A percentile compares a stretch with the other conserved stretches of the same genome.
These are phyloP conservation scores for Tardiomyces blankii DNA, from an alignment of 1,139 yeast genomes.

Conservation along the genomic window DNA sequence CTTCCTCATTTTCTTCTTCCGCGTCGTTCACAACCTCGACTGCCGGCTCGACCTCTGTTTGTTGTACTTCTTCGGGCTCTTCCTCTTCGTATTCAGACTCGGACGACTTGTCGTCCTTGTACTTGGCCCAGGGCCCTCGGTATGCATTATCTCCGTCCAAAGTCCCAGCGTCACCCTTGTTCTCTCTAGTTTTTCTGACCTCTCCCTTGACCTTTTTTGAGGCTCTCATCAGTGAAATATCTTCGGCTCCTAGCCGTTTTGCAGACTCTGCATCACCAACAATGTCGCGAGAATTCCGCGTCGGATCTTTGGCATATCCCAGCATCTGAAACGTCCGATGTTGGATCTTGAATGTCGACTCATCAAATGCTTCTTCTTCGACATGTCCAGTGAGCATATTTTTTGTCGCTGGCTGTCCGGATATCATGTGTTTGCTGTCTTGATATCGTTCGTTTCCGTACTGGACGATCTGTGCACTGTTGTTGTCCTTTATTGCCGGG, in stretches of 20 bases:
- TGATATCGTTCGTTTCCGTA: slow-evolving; percentile 6
- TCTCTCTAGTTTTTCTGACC: slow-evolving; percentile 23
- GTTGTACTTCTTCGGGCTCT: slow-evolving; percentile 8
- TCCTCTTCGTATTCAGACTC: slow-evolving; percentile 1
- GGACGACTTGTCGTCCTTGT: slow-evolving; percentile 3
- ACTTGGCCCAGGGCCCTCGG: slow-evolving; percentile 49
- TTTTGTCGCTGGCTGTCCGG: slow-evolving; percentile 5
- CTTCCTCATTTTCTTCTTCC: not conserved
- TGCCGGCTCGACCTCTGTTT: not conserved
- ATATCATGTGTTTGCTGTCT: slow-evolving; percentile 8
- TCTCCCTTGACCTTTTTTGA: slow-evolving; percentile 15
- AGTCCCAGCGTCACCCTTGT: slow-evolving; percentile 29
- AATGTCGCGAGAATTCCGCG: slow-evolving; percentile 5
- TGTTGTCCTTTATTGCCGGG: slow-evolving; percentile 1
- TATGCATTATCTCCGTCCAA: slow-evolving; percentile 36
- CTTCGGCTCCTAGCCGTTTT: slow-evolving; percentile 9
- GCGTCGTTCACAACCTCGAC: not conserved
- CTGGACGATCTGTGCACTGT: slow-evolving; percentile 1
- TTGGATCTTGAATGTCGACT: slow-evolving; percentile 31
- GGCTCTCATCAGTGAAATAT: slow-evolving; percentile 9
- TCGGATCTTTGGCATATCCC: slow-evolving; percentile 25
- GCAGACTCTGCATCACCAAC: slow-evolving; percentile 17
- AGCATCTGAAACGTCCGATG: slow-evolving; percentile 26
- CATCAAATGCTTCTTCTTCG: slow-evolving; percentile 31
- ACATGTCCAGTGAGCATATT: slow-evolving; percentile 29